Evolutionary conservation across 768 basidiomycete species (phyloP).

Genomic region (Leucosporidium scottii): DNA sequence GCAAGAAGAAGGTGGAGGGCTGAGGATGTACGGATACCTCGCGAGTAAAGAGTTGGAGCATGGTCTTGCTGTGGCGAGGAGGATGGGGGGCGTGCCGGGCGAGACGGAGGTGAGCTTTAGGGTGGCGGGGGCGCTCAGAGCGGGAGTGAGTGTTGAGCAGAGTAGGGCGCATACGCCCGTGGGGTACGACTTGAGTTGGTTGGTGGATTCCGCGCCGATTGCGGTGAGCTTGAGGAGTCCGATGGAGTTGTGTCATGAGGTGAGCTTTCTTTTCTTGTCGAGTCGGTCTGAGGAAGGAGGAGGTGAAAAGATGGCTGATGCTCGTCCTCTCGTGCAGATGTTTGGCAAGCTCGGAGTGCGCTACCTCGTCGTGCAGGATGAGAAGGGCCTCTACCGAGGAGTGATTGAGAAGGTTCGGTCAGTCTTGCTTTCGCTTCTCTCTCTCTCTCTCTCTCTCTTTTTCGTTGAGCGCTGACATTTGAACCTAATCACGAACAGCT

Average conservation of each 20-base stretch:
- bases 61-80: constrained; percentile 48
- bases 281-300: no score
- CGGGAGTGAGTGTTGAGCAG: constrained; percentile 60
- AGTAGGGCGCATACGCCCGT: constrained; percentile 16
- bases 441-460: neutral
- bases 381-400: constrained; percentile 77
- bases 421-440: neutral
- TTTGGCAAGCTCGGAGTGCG: constrained; percentile 90
- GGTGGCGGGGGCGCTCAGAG: constrained; percentile 48
- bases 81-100: neutral
- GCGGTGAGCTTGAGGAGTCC: constrained; percentile 77
- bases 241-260: constrained; percentile 82
- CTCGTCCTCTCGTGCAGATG: constrained; percentile 39
- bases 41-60: constrained; percentile 90
- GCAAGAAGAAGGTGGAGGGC: constrained; percentile 46
- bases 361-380: constrained; percentile 76
- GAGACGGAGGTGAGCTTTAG: neutral
- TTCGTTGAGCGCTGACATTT: no score
- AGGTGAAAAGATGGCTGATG: neutral
- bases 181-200: constrained; percentile 47
- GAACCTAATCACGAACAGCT: neutral
- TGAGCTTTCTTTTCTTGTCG: constrained; percentile 5
- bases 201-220: constrained; percentile 64
- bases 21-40: constrained; percentile 79
- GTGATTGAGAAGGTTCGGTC: constrained; percentile 91